Base-by-base conservation (phyloP, 202 grass and related monocot genomes). In the Digitaria exilis region DNA sequence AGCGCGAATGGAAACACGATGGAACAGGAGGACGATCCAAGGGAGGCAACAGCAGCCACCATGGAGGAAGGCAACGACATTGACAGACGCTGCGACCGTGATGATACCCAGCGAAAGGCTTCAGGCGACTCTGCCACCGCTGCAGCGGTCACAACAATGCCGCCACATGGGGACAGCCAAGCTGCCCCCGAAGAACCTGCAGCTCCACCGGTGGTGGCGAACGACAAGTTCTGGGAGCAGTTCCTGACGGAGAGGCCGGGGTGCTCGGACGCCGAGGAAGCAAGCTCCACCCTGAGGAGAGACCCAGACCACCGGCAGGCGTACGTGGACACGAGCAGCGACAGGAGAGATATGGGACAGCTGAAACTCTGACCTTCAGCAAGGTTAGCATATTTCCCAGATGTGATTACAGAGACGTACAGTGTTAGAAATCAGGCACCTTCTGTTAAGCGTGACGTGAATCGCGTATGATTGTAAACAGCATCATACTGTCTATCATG, bases 171-270 rank as follows among this genome's bases (percentile, higher is more conserved):
- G 64, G 57, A 72, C 62, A 65, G 64, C 1, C 72, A 44, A 65
- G 79, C 17, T 71, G 24, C 77, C 57, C 49, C 60, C 25, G 93
- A 90, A 42, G 80, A 75, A 79, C 75, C 66, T 70, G 77, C 56
- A 61, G 87, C 52, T 18, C 85, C 88, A 17, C 71, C 83, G 22
- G 78, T 82, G 14, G 89, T 89, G 67, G 83, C 60, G 81, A 99
- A 96, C 62, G 96, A 99, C 82, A 86, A 89, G 62, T 99, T 99
- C 81, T 99, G 96, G 96, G 93, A 96, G 82, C 93, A 96, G 73
- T 99, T 99, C 74, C 81, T 96, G 43, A 95, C 90, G 1, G 95
- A 97, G 79, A 93, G 90, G 45, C 90, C 95, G 2, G 90, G 82
- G 19, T 90, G 84, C 60, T 78, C 65, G 6, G 91, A 92, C 5